These are phyloP conservation scores for Fusarium burgessii DNA, from an alignment of 2,329 filamentous ascomycete species.

Conservation along the genomic window DNA sequence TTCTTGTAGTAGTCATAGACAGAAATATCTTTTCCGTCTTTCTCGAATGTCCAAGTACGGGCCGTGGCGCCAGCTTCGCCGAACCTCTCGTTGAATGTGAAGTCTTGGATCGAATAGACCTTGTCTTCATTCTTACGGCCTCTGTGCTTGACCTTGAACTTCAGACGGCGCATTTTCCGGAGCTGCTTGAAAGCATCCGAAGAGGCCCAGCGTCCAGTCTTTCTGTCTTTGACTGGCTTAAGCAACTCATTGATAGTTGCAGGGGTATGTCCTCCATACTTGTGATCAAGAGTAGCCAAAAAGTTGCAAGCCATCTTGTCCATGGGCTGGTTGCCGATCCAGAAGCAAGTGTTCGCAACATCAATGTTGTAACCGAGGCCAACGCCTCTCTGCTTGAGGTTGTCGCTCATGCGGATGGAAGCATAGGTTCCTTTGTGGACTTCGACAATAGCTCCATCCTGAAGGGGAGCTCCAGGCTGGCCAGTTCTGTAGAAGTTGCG, in stretches of 20 bases:
- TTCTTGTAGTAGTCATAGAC: constrained; percentile 68
- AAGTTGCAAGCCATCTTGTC: constrained; percentile 54
- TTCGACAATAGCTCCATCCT: constrained; percentile 69
- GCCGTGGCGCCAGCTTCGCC: constrained; percentile 61
- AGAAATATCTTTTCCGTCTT: constrained; percentile 58
- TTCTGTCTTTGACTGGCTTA: constrained; percentile 49
- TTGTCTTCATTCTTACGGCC: constrained; percentile 60
- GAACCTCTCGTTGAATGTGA: constrained; percentile 61
- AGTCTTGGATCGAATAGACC: constrained; percentile 63
- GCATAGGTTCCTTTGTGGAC: constrained; percentile 92
- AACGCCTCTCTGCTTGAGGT: constrained; percentile 60
- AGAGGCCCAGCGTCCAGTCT: constrained; percentile 46
- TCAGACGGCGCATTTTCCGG: constrained; percentile 65
- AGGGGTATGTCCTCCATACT: constrained; percentile 45
- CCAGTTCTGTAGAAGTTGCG: constrained; percentile 80
- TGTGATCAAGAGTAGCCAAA: constrained; percentile 48
- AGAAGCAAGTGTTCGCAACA: constrained; percentile 92
- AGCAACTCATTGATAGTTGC: constrained; percentile 49
- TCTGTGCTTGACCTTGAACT: constrained; percentile 66
- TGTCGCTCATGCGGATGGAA: constrained; percentile 80
- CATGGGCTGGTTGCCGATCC: constrained; percentile 61
- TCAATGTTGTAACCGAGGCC: constrained; percentile 88
- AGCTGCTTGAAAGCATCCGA: constrained; percentile 68
- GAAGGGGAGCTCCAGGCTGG: constrained; percentile 65
- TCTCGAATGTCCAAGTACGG: constrained; percentile 66